Evolutionary conservation across 1,284 basidiomycete species (phyloP).

Genomic region (Ceratobasidium theobromae): DNA sequence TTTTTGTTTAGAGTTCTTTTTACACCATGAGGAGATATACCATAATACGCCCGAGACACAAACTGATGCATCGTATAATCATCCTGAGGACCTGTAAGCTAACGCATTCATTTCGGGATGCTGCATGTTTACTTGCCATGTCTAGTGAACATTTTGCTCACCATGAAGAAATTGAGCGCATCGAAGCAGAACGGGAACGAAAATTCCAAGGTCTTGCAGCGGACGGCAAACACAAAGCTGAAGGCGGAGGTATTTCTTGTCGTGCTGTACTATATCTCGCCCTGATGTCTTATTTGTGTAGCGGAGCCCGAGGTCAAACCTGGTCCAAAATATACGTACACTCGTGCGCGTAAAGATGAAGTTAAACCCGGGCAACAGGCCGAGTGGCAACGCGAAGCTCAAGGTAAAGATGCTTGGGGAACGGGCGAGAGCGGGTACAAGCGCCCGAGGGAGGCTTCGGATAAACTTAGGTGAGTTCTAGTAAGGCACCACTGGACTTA

Average conservation of each 20-base stretch:
- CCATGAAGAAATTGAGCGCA: slow-evolving; percentile 83
- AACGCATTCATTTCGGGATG: background rate
- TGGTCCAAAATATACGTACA: slow-evolving; percentile 62
- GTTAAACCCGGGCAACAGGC: background rate
- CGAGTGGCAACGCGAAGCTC: slow-evolving; percentile 39
- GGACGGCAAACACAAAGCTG: slow-evolving; percentile 32
- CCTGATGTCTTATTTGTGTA: background rate
- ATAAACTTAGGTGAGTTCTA: slow-evolving; percentile 63
- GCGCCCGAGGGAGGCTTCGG: slow-evolving; percentile 64
- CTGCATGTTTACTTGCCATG: background rate
- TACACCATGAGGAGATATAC: slow-evolving; percentile 84
- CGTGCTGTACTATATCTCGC: background rate
- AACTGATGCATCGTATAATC: slow-evolving; percentile 90
- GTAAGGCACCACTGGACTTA: background rate
- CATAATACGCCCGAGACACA: slow-evolving; percentile 97
- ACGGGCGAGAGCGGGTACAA: slow-evolving; percentile 71
- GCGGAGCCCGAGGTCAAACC: slow-evolving; percentile 46
- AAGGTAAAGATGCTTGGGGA: slow-evolving; percentile 66
- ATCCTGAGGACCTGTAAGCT: slow-evolving; percentile 75
- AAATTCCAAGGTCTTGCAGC: slow-evolving; percentile 69
- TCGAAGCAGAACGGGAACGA: slow-evolving; percentile 84
- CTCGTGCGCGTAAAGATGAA: slow-evolving; percentile 52
- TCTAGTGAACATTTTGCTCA: slow-evolving; percentile 75
- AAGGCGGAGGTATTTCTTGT: background rate
- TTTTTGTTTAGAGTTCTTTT: slow-evolving; percentile 81